A percentile compares a stretch with the other conserved stretches of the same genome.
phyloP scores from a whole-genome alignment of 2,329 filamentous ascomycete genomes.

The Byssoonygena ceratinophila region DNA sequence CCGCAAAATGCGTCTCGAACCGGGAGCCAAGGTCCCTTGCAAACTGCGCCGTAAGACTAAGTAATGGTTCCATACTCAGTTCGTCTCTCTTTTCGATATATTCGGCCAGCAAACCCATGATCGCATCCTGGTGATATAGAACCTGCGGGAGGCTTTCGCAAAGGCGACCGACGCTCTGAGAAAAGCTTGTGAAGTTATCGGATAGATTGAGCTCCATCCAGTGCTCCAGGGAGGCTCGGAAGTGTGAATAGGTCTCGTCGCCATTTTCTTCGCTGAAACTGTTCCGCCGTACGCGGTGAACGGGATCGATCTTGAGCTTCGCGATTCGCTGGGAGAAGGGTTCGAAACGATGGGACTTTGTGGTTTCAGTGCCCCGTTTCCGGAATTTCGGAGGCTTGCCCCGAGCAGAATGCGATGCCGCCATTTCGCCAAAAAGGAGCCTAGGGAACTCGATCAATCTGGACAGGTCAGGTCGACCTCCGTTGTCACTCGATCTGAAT shows the following conservation, averaged over 20 bases:
- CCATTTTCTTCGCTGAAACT: slow-evolving; percentile 72
- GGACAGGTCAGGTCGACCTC: neutral
- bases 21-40: slow-evolving; percentile 81
- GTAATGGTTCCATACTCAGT: slow-evolving; percentile 70
- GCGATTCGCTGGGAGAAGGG: slow-evolving; percentile 82
- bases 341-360: slow-evolving; percentile 81
- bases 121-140: slow-evolving; percentile 75
- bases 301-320: slow-evolving; percentile 84
- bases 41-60: slow-evolving; percentile 82
- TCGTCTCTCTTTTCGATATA: slow-evolving; percentile 70
- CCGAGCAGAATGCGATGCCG: slow-evolving; percentile 52
- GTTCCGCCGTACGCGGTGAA: slow-evolving; percentile 72
- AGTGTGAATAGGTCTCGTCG: slow-evolving; percentile 71
- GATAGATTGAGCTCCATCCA: slow-evolving; percentile 91
- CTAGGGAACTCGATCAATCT: neutral
- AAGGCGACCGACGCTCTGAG: slow-evolving; percentile 60
- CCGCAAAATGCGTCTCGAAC: slow-evolving; percentile 81
- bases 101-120: slow-evolving; percentile 64
- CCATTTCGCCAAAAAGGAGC: slow-evolving; percentile 27
- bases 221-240: slow-evolving; percentile 68
- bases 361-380: slow-evolving; percentile 60
- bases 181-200: slow-evolving; percentile 66
- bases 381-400: slow-evolving; percentile 56
- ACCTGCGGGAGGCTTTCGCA: slow-evolving; percentile 88
- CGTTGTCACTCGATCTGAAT: neutral